A percentile compares a stretch with the other conserved stretches of the same genome.
These are phyloP conservation scores for Dactylellina sp. DNA, from an alignment of 2,329 filamentous ascomycete species.

Conservation along the genomic window DNA sequence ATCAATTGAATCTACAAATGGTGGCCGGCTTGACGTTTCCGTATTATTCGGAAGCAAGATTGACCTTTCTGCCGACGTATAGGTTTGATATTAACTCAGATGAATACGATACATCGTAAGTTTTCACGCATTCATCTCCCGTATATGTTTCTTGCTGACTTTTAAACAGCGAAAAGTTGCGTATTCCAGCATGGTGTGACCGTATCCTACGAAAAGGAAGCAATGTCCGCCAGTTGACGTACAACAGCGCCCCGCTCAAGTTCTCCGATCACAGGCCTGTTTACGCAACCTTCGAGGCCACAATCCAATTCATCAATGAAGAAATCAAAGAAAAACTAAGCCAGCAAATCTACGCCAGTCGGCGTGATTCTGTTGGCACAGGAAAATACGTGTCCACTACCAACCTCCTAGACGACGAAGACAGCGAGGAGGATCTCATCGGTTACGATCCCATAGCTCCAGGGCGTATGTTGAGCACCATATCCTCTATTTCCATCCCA, in stretches of 20 bases:
- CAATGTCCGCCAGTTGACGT: constrained; percentile 83
- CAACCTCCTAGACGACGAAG: constrained; percentile 72
- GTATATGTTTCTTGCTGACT: constrained; percentile 20
- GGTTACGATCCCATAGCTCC: constrained; percentile 86
- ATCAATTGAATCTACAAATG: constrained; percentile 98
- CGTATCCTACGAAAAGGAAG: constrained; percentile 87
- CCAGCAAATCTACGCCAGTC: constrained; percentile 77
- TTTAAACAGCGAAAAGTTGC: constrained; percentile 79
- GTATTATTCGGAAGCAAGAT: constrained; percentile 89
- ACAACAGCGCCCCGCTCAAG: constrained; percentile 81
- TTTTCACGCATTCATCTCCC: constrained; percentile 42
- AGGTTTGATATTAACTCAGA: constrained; percentile 92
- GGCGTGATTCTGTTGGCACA: constrained; percentile 72
- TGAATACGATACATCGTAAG: constrained; percentile 88
- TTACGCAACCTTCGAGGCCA: constrained; percentile 87
- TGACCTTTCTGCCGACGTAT: constrained; percentile 92
- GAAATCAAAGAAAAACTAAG: constrained; percentile 77
- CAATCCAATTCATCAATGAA: constrained; percentile 83
- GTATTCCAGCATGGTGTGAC: constrained; percentile 98
- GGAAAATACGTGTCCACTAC: constrained; percentile 67
- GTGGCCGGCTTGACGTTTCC: constrained; percentile 88
- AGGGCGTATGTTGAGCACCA: constrained; percentile 75
- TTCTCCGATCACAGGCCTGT: constrained; percentile 98
- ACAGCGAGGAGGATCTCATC: constrained; percentile 81
- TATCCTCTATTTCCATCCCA: constrained; percentile 59